Evolutionary conservation across 1,284 basidiomycete genomes (phyloP), one percentile per base, ranked within the genome.

Genomic region (Albatrellus sp.): DNA sequence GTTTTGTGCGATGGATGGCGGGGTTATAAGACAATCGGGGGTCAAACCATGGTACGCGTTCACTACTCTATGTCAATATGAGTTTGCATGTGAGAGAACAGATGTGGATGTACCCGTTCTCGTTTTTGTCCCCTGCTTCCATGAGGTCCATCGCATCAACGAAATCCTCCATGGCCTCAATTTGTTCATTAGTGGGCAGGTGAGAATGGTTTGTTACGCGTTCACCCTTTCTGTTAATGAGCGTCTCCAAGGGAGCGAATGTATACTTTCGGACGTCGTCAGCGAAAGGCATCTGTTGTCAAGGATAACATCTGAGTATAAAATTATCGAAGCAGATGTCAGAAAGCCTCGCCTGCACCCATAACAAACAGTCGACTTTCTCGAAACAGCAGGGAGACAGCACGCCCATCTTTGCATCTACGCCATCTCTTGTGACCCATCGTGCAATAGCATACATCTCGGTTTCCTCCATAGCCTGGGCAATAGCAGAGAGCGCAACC

Each of bases 251-350:
- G 0, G 89, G 89, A 0, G 85, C 78, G 58, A 98, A 97, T 9
- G 77, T 80, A 60, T 90, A 91, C 50, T 79, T 82, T 48, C 90
- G 77, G 44, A 93, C 69, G 55, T 98, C 94, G 56, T 98, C 92
- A 3, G 90, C 88, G 57, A 97, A 98, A 0, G 94, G 94, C 69
- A 96, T 79, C 84, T 93, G 17, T n/a, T n/a, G n/a, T n/a, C n/a
- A n/a, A n/a, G n/a, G 10, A 55, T 6, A 20, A 37, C 7, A 46
- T 24, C 7, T 24, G 24, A 24, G 24, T 24, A 24, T 24, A 24
- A 24, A 24, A 24, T 4, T 24, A n/a, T 28, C 8, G 12, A 38
- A 32, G 14, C 19, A 20, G 14, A 3, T 24, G 40, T 24, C 10
- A 6, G 34, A 20, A 12, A 38, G 16, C 55, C 67, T 42, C 53